Conservation (phyloP, 129 eudicot species). For the Helianthus tuberosus region DNA sequence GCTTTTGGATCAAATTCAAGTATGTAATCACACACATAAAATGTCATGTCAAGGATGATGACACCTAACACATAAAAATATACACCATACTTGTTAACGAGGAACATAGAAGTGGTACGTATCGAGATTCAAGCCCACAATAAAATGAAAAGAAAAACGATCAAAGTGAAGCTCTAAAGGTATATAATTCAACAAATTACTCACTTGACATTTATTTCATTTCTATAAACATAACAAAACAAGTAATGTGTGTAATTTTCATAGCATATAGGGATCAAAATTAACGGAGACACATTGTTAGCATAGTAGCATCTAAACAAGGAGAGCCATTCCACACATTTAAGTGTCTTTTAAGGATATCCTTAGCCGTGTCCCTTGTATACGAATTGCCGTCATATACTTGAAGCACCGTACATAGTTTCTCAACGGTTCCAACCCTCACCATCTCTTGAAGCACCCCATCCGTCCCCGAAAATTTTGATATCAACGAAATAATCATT, state of each 20-base stretch:
- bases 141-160: too few species aligned
- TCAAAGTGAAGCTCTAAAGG: too few species aligned
- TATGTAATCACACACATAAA: too few species aligned
- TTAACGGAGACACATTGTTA: conserved; percentile 31
- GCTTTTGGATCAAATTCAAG: too few species aligned
- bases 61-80: too few species aligned
- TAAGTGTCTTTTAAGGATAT: conserved; percentile 52
- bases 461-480: conserved; percentile 43
- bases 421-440: conserved; percentile 50
- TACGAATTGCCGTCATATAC: conserved; percentile 33
- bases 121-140: too few species aligned
- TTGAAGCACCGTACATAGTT: conserved; percentile 56
- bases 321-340: conserved; percentile 60
- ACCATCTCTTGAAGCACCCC: conserved; percentile 62
- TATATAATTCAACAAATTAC: background rate
- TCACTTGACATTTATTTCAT: background rate
- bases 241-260: background rate
- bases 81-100: too few species aligned
- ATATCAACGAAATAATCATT: conserved; percentile 50
- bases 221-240: background rate
- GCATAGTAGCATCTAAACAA: conserved; percentile 41
- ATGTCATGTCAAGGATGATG: too few species aligned
- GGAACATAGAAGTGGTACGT: too few species aligned
- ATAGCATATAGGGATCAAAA: background rate
- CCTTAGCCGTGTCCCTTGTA: conserved; percentile 57